Base-by-base conservation (phyloP, 2,329 filamentous ascomycete species). In the Sclerotinia minor region DNA sequence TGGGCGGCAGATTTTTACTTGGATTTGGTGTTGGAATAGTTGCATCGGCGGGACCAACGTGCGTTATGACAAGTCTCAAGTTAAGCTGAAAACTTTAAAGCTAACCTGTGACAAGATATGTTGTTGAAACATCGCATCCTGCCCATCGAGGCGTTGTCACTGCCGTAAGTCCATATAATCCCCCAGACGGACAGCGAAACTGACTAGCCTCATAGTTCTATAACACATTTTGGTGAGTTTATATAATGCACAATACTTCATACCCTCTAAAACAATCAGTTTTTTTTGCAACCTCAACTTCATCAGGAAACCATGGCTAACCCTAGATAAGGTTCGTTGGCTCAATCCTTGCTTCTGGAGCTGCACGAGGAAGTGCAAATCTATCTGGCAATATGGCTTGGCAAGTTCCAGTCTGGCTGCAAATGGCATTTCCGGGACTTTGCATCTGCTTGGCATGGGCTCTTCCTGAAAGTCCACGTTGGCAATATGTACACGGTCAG, bases 1-100 rank as follows among this genome's bases (percentile, higher is more conserved):
- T 83, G 76, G 82, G 81, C 52, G 85, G 85, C 5, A 82, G 85
- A 35, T 87, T 88, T 76, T 76, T 88, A 38, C 82, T 88, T 19
- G 86, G 86, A 61, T 87, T 88, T 71, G 82, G 82, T 67, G 80
- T 83, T 7, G 78, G 79, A 49, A 79, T 83, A 67, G 79, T 79
- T 41, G 78, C 80, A 2, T 77, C 80, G 0, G 81, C 81, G 9
- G 81, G 80, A 3, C 81, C 81, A 17, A 79, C 79, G 45, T 83
- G 81, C 69, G 80, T 82, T 21, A 77, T 81, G 11, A n/a, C 19
- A n/a, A 35, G 7, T 5, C 21, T 29, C 6, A n/a, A 17, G 13
- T 2, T 5, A 47, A 7, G 6, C 6, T 45, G 26, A 11, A 19
- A 47, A 45, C 5, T 2, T 32, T 5, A 3, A 32, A n/a, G 57